Conservation (phyloP, 2,329 filamentous ascomycete species). For the Coniochaeta prunicola region DNA sequence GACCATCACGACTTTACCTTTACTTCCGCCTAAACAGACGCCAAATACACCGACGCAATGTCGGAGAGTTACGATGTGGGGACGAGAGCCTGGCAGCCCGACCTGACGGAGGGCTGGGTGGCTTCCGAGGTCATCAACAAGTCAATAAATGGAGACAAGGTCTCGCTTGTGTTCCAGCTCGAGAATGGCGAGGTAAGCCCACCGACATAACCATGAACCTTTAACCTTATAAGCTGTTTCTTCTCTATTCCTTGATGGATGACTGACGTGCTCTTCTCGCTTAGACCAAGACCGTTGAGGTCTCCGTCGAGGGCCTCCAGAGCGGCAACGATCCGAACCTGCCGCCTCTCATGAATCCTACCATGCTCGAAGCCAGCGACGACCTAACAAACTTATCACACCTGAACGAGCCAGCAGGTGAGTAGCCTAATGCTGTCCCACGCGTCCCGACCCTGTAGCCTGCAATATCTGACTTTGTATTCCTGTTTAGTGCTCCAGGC, state of each 20-base stretch:
- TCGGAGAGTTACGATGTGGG: conserved; percentile 93
- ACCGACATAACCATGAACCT: not conserved
- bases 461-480: not conserved
- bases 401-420: conserved; percentile 96
- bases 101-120: conserved; percentile 93
- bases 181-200: conserved; percentile 80
- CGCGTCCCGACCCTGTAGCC: not conserved
- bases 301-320: conserved; percentile 68
- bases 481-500: conserved; percentile 74
- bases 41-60: conserved; percentile 46
- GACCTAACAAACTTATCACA: conserved; percentile 96
- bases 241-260: not conserved
- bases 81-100: conserved; percentile 97
- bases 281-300: conserved; percentile 73
- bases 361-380: conserved; percentile 97
- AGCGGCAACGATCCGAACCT: conserved; percentile 70
- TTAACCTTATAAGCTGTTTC: not conserved
- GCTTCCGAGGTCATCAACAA: conserved; percentile 90
- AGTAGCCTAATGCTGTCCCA: conserved; percentile 15
- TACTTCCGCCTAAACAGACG: conserved; percentile 12
- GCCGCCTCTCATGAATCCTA: conserved; percentile 93
- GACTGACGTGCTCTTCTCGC: conserved; percentile 1
- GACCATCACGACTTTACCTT: conserved; percentile 12
- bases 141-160: conserved; percentile 75
- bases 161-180: conserved; percentile 78